Base-by-base conservation (phyloP, 1,139 yeast genomes). In the Geotrichum citri-aurantii region DNA sequence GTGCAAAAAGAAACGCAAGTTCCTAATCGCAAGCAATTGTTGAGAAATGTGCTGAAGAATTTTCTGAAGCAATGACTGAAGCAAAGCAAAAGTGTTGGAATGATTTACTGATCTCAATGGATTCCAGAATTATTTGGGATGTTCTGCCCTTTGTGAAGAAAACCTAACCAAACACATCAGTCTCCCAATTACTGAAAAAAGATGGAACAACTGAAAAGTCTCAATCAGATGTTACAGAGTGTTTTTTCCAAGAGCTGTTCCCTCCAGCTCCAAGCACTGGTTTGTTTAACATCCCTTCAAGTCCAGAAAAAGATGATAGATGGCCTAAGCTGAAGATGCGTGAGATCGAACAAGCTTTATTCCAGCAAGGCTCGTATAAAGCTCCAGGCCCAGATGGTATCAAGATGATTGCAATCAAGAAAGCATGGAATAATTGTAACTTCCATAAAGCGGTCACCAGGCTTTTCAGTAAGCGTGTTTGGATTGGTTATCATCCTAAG, bases 401-500 rank as follows among this genome's bases (percentile, higher is more conserved):
- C 11, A 40, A 42, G 21, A 44, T n/a, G n/a, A 42, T 49, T 27
- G 52, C 52, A 5, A 11, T 27, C 11, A 49, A 27, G 27, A 11
- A 6, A 14, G 40, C 52, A 2, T 49, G 24, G 24, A 49, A 29
- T 4, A 3, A 11, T 11, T 4, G 24, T 11, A 5, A n/a, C 42
- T 49, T 26, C 42, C 23, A 17, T 11, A 29, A n/a, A 11, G 14
- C 26, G 4, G 8, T 49, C 21, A 17, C 31, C 23, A 50, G 21
- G n/a, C 14, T 33, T n/a, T 37, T 29, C 8, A 5, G 27, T 11
- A 14, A 33, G 19, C 31, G 46, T 23, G 27, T 50, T 5, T 5
- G 17, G 6, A n/a, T 19, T 14, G 58, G 54, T 3, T 55, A 55
- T n/a, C 57, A 55, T 17, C 54, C 57, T 3, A 21, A 14, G n/a